A percentile compares a stretch with the other conserved stretches of the same genome.
phyloP scores from a whole-genome alignment of 345 rosid species.

The Boechera stricta region DNA sequence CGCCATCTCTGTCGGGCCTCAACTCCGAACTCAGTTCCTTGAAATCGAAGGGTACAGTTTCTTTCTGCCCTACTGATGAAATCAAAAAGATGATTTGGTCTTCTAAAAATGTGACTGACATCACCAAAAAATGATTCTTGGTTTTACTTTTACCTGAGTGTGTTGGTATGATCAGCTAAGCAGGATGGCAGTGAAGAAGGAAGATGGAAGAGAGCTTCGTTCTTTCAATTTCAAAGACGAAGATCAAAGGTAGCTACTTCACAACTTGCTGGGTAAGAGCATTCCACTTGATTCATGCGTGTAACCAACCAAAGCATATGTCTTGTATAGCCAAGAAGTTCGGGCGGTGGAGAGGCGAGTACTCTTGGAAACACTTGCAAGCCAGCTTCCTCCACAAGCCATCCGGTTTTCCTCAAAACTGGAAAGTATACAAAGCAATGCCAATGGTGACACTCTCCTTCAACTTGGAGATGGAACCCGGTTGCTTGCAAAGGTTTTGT shows the following conservation, averaged over 20 bases:
- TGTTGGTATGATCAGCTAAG: slow-evolving; percentile 71
- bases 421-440: slow-evolving; percentile 53
- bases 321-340: slow-evolving; percentile 79
- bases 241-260: slow-evolving; percentile 65
- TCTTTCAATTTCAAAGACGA: slow-evolving; percentile 88
- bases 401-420: slow-evolving; percentile 74
- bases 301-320: slow-evolving; percentile 10
- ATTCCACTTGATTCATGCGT: background rate
- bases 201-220: slow-evolving; percentile 84
- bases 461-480: slow-evolving; percentile 66
- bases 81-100: background rate
- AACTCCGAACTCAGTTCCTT: slow-evolving; percentile 75
- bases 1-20: slow-evolving; percentile 76
- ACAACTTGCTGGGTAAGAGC: background rate
- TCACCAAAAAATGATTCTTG: slow-evolving; percentile 9
- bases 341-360: slow-evolving; percentile 88
- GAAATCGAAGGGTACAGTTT: slow-evolving; percentile 80
- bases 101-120: background rate
- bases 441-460: slow-evolving; percentile 56
- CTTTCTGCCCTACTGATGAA: background rate
- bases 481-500: slow-evolving; percentile 63
- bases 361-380: slow-evolving; percentile 80
- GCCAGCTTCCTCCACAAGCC: slow-evolving; percentile 66
- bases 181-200: slow-evolving; percentile 90
- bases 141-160: slow-evolving; percentile 46